Conservation (phyloP, 345 rosid species). For the Lumnitzera racemosa region DNA sequence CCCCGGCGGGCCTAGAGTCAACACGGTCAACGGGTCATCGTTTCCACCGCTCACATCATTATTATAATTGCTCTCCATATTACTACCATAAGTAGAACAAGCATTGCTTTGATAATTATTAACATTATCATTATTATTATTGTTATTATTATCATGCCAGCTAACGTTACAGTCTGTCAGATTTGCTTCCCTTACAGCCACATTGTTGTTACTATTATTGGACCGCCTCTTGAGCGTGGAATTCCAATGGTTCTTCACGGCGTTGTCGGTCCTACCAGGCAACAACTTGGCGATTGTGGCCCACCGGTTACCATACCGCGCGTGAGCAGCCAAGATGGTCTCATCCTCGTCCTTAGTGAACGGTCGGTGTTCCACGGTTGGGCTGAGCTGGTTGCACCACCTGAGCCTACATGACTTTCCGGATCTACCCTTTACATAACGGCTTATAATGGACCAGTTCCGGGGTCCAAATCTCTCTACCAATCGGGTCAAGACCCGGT, state of each 20-base stretch:
- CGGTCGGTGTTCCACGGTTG: conserved; percentile 83
- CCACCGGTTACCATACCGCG: conserved; percentile 89
- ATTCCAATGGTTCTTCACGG: conserved; percentile 94
- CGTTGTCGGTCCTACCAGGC: conserved; percentile 88
- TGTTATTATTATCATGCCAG: too few species aligned
- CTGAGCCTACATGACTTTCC: conserved; percentile 56
- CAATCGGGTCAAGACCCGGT: conserved; percentile 43
- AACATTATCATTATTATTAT: too few species aligned
- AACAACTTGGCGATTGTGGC: conserved; percentile 89
- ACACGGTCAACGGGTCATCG: conserved; percentile 52
- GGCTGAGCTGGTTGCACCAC: conserved; percentile 65
- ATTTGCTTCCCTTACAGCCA: too few species aligned
- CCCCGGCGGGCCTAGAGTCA: conserved; percentile 68
- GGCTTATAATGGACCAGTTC: conserved; percentile 53
- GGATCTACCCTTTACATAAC: conserved; percentile 42
- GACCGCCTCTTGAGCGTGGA: conserved; percentile 80
- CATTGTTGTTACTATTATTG: too few species aligned
- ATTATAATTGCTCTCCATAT: conserved; percentile 16
- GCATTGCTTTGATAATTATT: conserved; percentile 5
- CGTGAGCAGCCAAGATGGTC: conserved; percentile 70
- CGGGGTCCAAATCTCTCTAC: conserved; percentile 48
- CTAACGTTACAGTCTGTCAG: too few species aligned
- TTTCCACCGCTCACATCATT: conserved; percentile 7
- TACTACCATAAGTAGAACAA: conserved; percentile 17
- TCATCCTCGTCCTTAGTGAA: conserved; percentile 73